Percentiles rank a stretch among this genome's conserved stretches.
phyloP scores from a whole-genome alignment of 2,329 filamentous ascomycete species.

The Bipolaris oryzae region DNA sequence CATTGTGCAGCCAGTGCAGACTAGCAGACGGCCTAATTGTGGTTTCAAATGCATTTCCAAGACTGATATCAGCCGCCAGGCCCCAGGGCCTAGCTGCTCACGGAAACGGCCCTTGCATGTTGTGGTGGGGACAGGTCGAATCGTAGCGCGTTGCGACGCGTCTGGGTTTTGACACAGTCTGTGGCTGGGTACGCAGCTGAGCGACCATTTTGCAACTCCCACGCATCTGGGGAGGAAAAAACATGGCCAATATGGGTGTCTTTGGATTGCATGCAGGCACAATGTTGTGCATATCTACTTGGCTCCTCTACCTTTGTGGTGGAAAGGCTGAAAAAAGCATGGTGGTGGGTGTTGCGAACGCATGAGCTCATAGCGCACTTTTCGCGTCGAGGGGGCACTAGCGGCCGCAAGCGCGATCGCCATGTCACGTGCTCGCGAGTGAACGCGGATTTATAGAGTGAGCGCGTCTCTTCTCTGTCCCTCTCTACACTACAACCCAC shows the following conservation, averaged over 20 bases:
- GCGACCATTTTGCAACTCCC: conserved; percentile 14
- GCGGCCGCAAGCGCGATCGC: conserved; percentile 18
- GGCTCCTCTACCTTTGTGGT: background rate
- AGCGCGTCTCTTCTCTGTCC: conserved; percentile 21
- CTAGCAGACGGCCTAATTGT: conserved; percentile 15
- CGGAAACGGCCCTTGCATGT: conserved; percentile 35
- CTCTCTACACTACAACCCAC: conserved; percentile 31
- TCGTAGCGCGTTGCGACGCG: conserved; percentile 43
- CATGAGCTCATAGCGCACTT: conserved; percentile 40
- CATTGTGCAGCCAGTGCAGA: conserved; percentile 24
- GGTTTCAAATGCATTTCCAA: conserved; percentile 37
- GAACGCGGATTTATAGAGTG: conserved; percentile 31
- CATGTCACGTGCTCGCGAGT: conserved; percentile 32
- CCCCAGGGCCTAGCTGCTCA: conserved; percentile 27
- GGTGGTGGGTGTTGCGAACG: conserved; percentile 14
- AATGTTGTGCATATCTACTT: no score
- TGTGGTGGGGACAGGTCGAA: conserved; percentile 39
- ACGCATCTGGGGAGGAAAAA: background rate
- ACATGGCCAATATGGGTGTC: conserved; percentile 25
- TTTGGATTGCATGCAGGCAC: conserved; percentile 10
- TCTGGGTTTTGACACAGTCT: conserved; percentile 27
- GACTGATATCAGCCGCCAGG: conserved; percentile 38
- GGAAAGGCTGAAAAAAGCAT: conserved; percentile 5
- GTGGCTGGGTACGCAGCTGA: conserved; percentile 36
- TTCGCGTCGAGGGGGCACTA: conserved; percentile 24